A percentile compares a stretch with the other conserved stretches of the same genome.
phyloP scores from a whole-genome alignment of 2,329 filamentous ascomycete genomes.

The Thielaviopsis euricoi region DNA sequence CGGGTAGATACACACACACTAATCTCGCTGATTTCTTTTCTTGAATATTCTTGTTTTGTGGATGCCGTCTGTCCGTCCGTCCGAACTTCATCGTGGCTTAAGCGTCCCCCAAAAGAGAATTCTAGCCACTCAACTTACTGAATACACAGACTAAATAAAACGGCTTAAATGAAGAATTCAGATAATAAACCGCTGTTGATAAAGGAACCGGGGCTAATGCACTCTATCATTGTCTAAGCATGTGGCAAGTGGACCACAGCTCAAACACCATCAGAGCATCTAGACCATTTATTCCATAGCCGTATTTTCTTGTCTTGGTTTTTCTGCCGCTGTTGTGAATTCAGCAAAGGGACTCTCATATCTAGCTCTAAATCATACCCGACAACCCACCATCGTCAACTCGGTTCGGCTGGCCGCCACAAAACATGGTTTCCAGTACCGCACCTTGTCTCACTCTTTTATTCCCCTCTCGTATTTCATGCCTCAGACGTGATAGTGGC shows the following conservation, averaged over 20 bases:
- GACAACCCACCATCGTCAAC: neutral
- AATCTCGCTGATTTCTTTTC: neutral
- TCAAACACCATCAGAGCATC: neutral
- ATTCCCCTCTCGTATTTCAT: neutral
- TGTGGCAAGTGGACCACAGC: neutral
- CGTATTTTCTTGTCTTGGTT: too few species aligned
- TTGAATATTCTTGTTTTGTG: neutral
- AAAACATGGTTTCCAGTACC: neutral
- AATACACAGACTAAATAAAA: too few species aligned
- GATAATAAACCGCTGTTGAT: too few species aligned
- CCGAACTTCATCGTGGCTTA: neutral
- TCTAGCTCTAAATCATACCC: neutral
- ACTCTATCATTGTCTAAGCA: neutral
- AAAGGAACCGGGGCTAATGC: neutral
- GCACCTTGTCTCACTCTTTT: neutral
- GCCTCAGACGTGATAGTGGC: neutral
- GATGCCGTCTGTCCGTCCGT: neutral
- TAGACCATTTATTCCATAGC: too few species aligned
- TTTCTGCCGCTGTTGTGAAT: neutral
- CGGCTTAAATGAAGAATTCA: too few species aligned
- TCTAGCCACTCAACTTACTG: too few species aligned
- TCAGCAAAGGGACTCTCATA: neutral
- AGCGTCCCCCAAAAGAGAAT: too few species aligned
- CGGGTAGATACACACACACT: too few species aligned
- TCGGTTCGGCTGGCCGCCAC: neutral